A percentile compares a stretch with the other conserved stretches of the same genome.
Evolutionary conservation across 2,329 filamentous ascomycete genomes (phyloP).

Genomic region (Aspergillus tanneri): DNA sequence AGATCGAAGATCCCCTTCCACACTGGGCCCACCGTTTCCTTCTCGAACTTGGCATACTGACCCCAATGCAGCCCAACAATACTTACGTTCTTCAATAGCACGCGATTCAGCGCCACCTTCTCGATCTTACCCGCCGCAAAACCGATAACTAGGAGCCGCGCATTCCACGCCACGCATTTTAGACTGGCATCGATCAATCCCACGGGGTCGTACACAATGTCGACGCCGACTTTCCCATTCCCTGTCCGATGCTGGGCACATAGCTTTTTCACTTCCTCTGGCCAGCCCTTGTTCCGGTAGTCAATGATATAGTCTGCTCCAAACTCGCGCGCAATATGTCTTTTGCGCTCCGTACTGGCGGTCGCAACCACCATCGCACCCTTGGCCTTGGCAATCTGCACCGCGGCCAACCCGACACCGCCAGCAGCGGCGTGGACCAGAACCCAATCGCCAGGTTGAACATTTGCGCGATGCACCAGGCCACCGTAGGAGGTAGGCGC

Average conservation of each 20-base stretch:
- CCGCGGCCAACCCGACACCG: constrained; percentile 85
- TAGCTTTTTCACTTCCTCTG: constrained; percentile 70
- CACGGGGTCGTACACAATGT: constrained; percentile 94
- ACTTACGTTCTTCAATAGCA: constrained; percentile 88
- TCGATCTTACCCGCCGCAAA: constrained; percentile 87
- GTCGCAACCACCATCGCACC: constrained; percentile 93
- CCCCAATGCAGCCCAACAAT: constrained; percentile 93
- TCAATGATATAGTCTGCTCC: constrained; percentile 83
- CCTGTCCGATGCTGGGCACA: constrained; percentile 57
- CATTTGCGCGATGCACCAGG: constrained; percentile 71
- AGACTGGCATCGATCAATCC: constrained; percentile 83
- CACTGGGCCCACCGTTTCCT: constrained; percentile 66
- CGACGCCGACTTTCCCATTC: constrained; percentile 66
- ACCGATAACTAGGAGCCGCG: constrained; percentile 79
- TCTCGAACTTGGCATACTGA: constrained; percentile 72
- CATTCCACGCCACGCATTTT: constrained; percentile 94
- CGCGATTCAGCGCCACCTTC: constrained; percentile 88
- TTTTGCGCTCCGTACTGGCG: constrained; percentile 75
- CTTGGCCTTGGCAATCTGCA: constrained; percentile 89
- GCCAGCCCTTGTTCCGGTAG: constrained; percentile 71
- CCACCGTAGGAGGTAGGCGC: constrained; percentile 86
- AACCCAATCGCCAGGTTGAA: constrained; percentile 80
- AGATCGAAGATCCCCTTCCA: constrained; percentile 81
- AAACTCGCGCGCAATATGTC: constrained; percentile 73
- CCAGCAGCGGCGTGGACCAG: constrained; percentile 90